Base-by-base conservation (phyloP, 2,329 filamentous ascomycete species). In the Xylaria digitata region DNA sequence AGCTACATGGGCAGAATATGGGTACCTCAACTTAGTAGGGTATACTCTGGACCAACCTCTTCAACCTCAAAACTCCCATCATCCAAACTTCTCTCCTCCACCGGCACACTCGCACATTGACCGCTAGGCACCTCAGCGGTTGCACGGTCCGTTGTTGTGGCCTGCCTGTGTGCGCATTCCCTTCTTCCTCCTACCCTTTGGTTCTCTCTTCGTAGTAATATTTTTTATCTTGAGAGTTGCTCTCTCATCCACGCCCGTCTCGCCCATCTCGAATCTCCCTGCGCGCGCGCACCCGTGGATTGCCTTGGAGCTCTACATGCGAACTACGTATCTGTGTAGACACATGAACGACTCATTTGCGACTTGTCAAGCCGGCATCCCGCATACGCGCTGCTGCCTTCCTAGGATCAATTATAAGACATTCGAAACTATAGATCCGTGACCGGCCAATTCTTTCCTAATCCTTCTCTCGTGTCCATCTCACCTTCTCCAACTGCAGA, bases 401-500 rank as follows among this genome's bases (percentile, higher is more conserved):
- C 46, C 49, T 9, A 43, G 49, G 32, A 42, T 13, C 42, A 49
- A 7, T 40, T 30, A 53, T 46, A 49, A 55, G n/a, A 52, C 45
- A 56, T 34, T 49, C 46, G 26, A 32, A 48, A 48, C 43, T 48
- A 40, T 40, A 52, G 58, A 57, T 61, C 42, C 7, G 58, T 52
- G 54, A 7, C 65, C 53, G 34, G 52, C 53, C 58, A 52, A 65
- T 67, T 65, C 66, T 58, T 69, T 67, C 72, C 65, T 57, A 40
- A 57, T 42, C 61, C 37, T 61, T 23, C 43, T 45, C 52, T n/a
- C 21, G 40, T 40, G 58, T 65, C 40, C 49, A 65, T 68, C 71
- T 68, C 70, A 63, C 74, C 69, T 74, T 72, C 73, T 74, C 75
- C 73, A 76, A 75, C 74, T 75, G 37, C 65, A 73, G 69, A 75